phyloP scores from a whole-genome alignment of 202 grass and related monocot genomes.

The Zoysia matrella region DNA sequence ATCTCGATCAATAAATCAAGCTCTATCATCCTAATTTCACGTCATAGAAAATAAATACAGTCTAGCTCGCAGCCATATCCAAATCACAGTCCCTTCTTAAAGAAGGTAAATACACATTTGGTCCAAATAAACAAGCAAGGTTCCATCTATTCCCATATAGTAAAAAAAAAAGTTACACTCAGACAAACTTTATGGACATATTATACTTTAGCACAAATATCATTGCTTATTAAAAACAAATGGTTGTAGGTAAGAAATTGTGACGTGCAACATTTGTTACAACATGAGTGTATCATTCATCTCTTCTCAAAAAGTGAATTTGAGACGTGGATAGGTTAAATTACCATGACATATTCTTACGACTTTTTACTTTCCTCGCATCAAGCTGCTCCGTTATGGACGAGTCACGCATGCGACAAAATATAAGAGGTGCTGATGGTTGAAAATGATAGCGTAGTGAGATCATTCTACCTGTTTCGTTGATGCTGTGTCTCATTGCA shows the following conservation, averaged over 20 bases:
- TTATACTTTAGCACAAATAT: not conserved
- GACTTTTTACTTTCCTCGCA: not conserved
- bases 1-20: slow-evolving; percentile 13
- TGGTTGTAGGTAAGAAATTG: not conserved
- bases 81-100: not conserved
- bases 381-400: not conserved
- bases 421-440: not conserved
- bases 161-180: not conserved
- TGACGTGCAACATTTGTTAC: not conserved
- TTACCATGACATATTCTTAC: too few species aligned
- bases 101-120: not conserved
- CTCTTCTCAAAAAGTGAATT: not conserved
- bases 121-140: not conserved
- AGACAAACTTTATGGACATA: not conserved
- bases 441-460: not conserved
- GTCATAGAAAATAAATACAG: not conserved
- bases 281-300: not conserved
- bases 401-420: not conserved
- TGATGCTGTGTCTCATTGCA: not conserved
- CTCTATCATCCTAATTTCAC: not conserved
- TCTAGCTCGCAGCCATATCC: not conserved
- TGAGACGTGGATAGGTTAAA: not conserved
- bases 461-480: not conserved
- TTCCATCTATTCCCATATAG: not conserved
- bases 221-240: not conserved